phyloP scores from a whole-genome alignment of 768 basidiomycete genomes.

The Lentinula lateritia region DNA sequence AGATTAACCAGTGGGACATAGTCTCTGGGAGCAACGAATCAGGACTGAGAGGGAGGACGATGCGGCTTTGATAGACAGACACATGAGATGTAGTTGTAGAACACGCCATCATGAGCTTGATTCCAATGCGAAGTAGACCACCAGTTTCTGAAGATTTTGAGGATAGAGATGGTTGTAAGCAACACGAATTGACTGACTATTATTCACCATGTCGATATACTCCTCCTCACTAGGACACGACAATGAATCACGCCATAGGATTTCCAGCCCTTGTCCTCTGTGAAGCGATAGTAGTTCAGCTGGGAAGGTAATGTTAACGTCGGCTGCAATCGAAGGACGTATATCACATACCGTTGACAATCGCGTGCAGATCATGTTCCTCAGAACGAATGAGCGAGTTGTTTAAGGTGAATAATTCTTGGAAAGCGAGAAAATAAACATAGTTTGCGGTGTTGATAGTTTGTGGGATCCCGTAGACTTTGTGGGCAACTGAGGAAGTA shows the following conservation, averaged over 20 bases:
- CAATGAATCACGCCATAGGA: slow-evolving; percentile 90
- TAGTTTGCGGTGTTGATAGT: slow-evolving; percentile 98
- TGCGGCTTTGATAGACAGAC: slow-evolving; percentile 29
- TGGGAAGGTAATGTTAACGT: slow-evolving; percentile 9
- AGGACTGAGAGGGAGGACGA: neutral
- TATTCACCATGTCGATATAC: slow-evolving; percentile 94
- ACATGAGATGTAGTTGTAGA: slow-evolving; percentile 54
- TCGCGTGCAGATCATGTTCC: slow-evolving; percentile 50
- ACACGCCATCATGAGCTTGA: slow-evolving; percentile 96
- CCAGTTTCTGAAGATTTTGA: slow-evolving; percentile 69
- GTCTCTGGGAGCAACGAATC: slow-evolving; percentile 43
- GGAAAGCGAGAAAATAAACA: slow-evolving; percentile 90
- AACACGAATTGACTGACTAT: slow-evolving; percentile 51
- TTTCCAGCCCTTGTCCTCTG: slow-evolving; percentile 91
- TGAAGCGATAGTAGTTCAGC: slow-evolving; percentile 81
- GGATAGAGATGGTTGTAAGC: neutral
- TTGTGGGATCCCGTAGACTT: slow-evolving; percentile 94
- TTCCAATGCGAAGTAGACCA: slow-evolving; percentile 83
- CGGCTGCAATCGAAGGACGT: neutral
- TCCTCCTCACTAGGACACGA: slow-evolving; percentile 92
- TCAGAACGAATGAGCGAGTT: slow-evolving; percentile 15
- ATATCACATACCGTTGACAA: slow-evolving; percentile 61
- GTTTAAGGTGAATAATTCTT: slow-evolving; percentile 69
- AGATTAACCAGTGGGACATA: slow-evolving; percentile 92
- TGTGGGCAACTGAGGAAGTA: slow-evolving; percentile 68